Conservation (phyloP, 164 flowering plant species). For the Amborella trichopoda region DNA sequence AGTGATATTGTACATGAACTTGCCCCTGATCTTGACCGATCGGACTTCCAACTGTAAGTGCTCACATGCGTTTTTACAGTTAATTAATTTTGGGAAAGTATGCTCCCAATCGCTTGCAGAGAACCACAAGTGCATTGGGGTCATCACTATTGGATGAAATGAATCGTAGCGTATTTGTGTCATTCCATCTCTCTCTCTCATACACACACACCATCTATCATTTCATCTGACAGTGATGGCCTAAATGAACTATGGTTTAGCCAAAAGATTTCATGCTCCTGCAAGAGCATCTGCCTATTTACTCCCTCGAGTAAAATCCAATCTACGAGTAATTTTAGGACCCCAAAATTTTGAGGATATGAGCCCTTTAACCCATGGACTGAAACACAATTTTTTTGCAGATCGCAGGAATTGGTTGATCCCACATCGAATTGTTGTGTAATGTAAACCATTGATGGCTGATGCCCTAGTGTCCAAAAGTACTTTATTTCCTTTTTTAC, state of each 20-base stretch:
- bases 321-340: not conserved
- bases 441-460: too few species aligned
- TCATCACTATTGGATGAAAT: not conserved
- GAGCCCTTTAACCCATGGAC: not conserved
- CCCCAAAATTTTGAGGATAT: not conserved
- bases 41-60: constrained; percentile 85
- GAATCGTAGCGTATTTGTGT: not conserved
- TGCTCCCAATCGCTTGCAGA: not conserved
- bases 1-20: constrained; percentile 86
- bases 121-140: not conserved
- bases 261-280: not conserved
- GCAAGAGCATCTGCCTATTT: not conserved
- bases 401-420: constrained; percentile 67
- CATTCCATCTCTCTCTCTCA: not conserved
- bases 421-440: constrained; percentile 58
- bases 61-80: constrained; percentile 1
- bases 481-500: too few species aligned
- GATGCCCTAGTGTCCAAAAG: too few species aligned
- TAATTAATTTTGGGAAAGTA: not conserved
- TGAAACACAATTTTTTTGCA: constrained; percentile 15
- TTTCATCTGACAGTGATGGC: not conserved
- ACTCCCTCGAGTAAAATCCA: not conserved
- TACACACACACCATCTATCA: not conserved
- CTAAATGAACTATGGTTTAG: not conserved
- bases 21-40: constrained; percentile 80